A percentile compares a stretch with the other conserved stretches of the same genome.
phyloP scores from a whole-genome alignment of 306 rosid genomes.

The Pterocarpus macrocarpus region DNA sequence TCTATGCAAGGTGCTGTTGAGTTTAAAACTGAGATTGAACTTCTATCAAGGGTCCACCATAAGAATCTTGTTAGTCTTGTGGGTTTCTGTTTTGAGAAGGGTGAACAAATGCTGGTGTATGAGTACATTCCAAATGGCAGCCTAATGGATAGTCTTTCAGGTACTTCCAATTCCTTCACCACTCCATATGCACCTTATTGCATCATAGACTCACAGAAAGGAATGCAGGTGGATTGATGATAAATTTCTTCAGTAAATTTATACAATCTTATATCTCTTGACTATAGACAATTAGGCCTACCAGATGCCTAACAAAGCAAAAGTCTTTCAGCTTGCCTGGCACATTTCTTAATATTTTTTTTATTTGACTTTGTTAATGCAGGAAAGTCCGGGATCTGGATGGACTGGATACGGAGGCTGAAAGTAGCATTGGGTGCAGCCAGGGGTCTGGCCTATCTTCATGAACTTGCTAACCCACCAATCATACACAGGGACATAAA shows the following conservation, averaged over 20 bases:
- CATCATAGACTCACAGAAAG: background rate
- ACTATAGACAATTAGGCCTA: too few species aligned
- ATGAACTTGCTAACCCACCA: constrained; percentile 85
- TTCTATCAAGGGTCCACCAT: constrained; percentile 89
- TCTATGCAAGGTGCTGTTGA: constrained; percentile 78
- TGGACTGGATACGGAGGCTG: constrained; percentile 84
- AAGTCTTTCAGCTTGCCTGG: background rate
- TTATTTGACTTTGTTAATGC: constrained; percentile 36
- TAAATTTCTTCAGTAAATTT: too few species aligned
- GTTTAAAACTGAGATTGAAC: constrained; percentile 89
- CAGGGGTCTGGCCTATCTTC: constrained; percentile 81
- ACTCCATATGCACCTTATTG: constrained; percentile 31
- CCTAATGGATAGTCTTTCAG: constrained; percentile 73
- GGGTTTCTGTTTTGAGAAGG: constrained; percentile 83
- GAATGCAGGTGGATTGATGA: too few species aligned
- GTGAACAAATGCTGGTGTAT: constrained; percentile 87
- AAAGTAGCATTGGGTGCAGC: constrained; percentile 75
- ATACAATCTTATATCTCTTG: too few species aligned
- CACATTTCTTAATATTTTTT: constrained; percentile 25
- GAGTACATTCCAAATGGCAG: constrained; percentile 80
- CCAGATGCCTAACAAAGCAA: too few species aligned
- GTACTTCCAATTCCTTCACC: constrained; percentile 56
- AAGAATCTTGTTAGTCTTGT: constrained; percentile 80
- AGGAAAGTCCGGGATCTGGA: constrained; percentile 76
- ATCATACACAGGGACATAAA: constrained; percentile 89